Conservation (phyloP, 2,329 filamentous ascomycete genomes). For the Ilyonectria destructans region DNA sequence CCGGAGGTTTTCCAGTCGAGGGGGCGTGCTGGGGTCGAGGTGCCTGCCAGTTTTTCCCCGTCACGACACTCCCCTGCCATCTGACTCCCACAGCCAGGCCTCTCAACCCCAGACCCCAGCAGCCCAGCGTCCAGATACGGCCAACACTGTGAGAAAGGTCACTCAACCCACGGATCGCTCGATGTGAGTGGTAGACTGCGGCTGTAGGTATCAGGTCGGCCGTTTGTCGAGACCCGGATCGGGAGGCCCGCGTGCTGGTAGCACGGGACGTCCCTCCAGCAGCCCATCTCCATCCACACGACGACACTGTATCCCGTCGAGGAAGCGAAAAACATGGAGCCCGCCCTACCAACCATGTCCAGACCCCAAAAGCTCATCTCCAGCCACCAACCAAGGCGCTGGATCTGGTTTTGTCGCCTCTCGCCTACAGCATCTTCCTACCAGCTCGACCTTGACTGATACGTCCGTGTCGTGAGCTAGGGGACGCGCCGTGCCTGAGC, state of each 20-base stretch:
- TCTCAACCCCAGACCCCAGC: conserved; percentile 34
- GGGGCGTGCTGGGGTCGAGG: conserved; percentile 28
- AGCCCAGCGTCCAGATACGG: conserved; percentile 32
- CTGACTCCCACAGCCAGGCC: conserved; percentile 29
- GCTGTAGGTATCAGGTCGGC: conserved; percentile 40
- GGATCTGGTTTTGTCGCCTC: neutral
- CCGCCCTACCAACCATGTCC: conserved; percentile 18
- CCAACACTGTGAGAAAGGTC: conserved; percentile 28
- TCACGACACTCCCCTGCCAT: conserved; percentile 39
- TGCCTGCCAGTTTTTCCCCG: conserved; percentile 16
- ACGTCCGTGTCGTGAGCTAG: conserved; percentile 21
- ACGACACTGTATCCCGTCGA: neutral
- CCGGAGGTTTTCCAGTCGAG: conserved; percentile 40
- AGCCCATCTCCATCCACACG: neutral
- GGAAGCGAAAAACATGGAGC: neutral
- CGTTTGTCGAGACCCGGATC: conserved; percentile 26
- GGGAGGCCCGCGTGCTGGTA: conserved; percentile 21
- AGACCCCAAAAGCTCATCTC: conserved; percentile 6
- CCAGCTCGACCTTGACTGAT: conserved; percentile 3
- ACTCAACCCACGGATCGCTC: conserved; percentile 28
- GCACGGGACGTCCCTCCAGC: conserved; percentile 10
- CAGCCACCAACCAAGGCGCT: conserved; percentile 21
- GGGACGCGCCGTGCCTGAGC: conserved; percentile 13
- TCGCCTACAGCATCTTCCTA: conserved; percentile 1
- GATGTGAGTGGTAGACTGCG: conserved; percentile 25